Evolutionary conservation across 306 rosid species (phyloP).

Genomic region (Calophaca sinica): DNA sequence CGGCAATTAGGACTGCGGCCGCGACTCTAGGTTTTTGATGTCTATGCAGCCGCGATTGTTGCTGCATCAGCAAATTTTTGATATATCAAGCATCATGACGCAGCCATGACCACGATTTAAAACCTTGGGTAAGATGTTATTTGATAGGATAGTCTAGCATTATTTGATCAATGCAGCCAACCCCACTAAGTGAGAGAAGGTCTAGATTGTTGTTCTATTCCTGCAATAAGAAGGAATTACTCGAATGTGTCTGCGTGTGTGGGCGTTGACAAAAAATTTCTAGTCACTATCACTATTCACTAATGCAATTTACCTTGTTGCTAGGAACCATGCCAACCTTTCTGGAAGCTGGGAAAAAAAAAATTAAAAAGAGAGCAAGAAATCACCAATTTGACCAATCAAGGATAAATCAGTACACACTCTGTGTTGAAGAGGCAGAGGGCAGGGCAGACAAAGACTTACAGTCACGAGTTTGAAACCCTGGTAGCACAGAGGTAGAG

Average conservation of each 20-base stretch:
- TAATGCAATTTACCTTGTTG: conserved; percentile 64
- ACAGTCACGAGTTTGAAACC: conserved; percentile 51
- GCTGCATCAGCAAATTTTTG: no score
- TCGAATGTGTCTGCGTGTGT: not conserved
- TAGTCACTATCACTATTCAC: conserved; percentile 21
- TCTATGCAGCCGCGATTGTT: no score
- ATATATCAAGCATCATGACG: no score
- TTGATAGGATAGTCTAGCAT: not conserved
- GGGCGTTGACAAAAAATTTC: not conserved
- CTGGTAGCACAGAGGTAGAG: conserved; percentile 38
- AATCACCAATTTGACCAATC: not conserved
- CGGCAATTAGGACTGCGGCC: no score
- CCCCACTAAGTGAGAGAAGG: not conserved
- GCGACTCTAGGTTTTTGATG: no score
- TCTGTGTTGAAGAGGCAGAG: not conserved
- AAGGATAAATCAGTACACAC: conserved; percentile 7
- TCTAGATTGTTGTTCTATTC: not conserved
- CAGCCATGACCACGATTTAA: no score
- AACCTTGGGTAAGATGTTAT: no score
- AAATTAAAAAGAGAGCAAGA: conserved; percentile 29
- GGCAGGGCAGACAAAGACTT: conserved; percentile 40
- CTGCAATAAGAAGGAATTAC: conserved; percentile 9
- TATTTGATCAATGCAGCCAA: conserved; percentile 1
- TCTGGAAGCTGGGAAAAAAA: conserved; percentile 66
- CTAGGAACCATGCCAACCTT: conserved; percentile 55